phyloP scores from a whole-genome alignment of 768 basidiomycete species.

The Mycena polygramma region DNA sequence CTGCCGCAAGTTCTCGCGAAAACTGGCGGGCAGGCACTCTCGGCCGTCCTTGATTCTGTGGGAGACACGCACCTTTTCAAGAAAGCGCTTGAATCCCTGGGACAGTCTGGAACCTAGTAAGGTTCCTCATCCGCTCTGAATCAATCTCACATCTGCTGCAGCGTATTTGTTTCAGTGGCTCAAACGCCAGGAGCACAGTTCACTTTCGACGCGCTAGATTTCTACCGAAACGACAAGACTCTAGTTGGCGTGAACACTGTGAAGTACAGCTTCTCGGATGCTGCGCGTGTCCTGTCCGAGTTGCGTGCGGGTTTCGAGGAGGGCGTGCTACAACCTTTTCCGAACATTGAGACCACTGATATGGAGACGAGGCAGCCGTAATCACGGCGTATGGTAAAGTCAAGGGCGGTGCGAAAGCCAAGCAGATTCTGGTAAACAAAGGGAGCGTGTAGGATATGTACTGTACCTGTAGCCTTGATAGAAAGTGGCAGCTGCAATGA shows the following conservation, averaged over 20 bases:
- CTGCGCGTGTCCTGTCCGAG: constrained; percentile 11
- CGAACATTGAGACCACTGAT: constrained; percentile 10
- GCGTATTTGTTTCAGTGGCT: constrained; percentile 21
- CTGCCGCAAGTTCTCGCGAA: constrained; percentile 14
- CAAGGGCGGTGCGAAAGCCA: constrained; percentile 21
- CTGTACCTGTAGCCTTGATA: not conserved
- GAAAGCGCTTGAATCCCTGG: constrained; percentile 21
- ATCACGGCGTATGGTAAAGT: constrained; percentile 18
- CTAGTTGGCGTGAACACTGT: constrained; percentile 18
- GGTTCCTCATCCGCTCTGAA: not conserved
- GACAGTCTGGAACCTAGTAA: constrained; percentile 23
- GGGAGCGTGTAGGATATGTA: not conserved
- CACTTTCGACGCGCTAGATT: constrained; percentile 24
- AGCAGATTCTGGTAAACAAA: constrained; percentile 27
- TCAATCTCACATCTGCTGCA: not conserved
- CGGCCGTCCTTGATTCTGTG: constrained; percentile 26
- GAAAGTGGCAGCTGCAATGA: not conserved
- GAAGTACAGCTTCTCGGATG: constrained; percentile 1
- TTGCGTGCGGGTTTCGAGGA: constrained; percentile 25
- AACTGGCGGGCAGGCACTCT: constrained; percentile 15
- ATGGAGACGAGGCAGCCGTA: constrained; percentile 16
- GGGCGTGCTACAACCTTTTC: constrained; percentile 16
- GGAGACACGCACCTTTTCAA: constrained; percentile 25
- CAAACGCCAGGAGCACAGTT: constrained; percentile 27
- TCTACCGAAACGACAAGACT: constrained; percentile 26